A percentile compares a stretch with the other conserved stretches of the same genome.
phyloP scores from a whole-genome alignment of 2,329 filamentous ascomycete genomes.

The Sphaerulina vaccinii region DNA sequence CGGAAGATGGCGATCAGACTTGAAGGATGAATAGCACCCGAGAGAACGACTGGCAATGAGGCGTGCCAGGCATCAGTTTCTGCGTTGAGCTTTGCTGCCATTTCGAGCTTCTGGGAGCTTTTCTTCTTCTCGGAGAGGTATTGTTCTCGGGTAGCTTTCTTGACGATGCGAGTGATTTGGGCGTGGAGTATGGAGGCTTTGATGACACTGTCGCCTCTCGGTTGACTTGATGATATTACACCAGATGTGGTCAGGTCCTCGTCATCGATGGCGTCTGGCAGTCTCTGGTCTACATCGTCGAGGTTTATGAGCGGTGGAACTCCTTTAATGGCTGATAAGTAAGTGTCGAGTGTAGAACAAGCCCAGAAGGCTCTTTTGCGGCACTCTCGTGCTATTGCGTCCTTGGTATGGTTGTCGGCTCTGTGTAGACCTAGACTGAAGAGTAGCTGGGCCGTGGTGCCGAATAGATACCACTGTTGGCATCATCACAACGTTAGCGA shows the following conservation, averaged over 20 bases:
- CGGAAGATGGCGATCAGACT: constrained; percentile 52
- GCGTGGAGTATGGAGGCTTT: constrained; percentile 35
- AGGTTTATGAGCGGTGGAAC: constrained; percentile 40
- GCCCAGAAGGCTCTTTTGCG: constrained; percentile 42
- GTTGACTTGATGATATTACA: constrained; percentile 2
- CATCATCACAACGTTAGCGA: neutral
- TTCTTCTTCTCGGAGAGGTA: constrained; percentile 23
- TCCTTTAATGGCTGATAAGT: constrained; percentile 40
- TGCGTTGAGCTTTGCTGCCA: constrained; percentile 43
- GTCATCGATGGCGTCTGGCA: constrained; percentile 33
- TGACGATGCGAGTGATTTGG: constrained; percentile 32
- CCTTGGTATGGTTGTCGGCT: constrained; percentile 22
- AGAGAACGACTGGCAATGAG: constrained; percentile 46
- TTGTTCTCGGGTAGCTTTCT: constrained; percentile 34
- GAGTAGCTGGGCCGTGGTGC: constrained; percentile 39
- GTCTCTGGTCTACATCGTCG: constrained; percentile 35
- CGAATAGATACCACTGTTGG: constrained; percentile 39
- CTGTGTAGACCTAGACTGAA: constrained; percentile 41
- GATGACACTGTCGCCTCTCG: constrained; percentile 35
- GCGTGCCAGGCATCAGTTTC: constrained; percentile 49
- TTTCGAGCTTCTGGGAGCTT: constrained; percentile 26
- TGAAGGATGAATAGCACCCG: constrained; percentile 45
- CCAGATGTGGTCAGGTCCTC: constrained; percentile 28
- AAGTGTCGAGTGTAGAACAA: constrained; percentile 42
- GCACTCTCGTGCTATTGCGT: constrained; percentile 34